These are phyloP conservation scores for Marsdenia floribunda DNA, from an alignment of 257 asterid species.

Conservation along the genomic window DNA sequence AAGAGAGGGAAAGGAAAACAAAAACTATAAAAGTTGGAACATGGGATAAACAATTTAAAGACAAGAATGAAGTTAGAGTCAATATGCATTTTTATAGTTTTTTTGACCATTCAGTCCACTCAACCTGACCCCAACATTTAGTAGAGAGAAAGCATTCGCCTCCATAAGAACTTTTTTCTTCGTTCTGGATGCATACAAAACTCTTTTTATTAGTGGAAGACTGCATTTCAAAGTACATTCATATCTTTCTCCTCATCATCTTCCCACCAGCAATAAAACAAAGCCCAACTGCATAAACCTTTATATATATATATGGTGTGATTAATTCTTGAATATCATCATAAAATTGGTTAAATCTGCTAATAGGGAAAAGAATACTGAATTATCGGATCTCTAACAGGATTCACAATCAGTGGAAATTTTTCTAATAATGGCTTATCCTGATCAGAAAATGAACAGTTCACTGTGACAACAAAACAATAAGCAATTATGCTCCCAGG, in stretches of 20 bases:
- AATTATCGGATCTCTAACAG: neutral
- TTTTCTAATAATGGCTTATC: constrained; percentile 1
- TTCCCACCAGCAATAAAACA: constrained; percentile 48
- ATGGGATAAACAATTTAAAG: constrained; percentile 36
- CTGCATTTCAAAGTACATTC: constrained; percentile 58
- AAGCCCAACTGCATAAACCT: constrained; percentile 3
- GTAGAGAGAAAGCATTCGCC: constrained; percentile 44
- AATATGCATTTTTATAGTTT: constrained; percentile 49
- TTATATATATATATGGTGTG: constrained; percentile 9
- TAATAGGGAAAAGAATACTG: neutral
- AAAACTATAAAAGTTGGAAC: constrained; percentile 27
- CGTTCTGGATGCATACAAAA: constrained; percentile 38
- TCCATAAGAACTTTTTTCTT: constrained; percentile 29
- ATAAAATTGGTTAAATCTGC: neutral
- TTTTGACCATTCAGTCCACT: constrained; percentile 68
- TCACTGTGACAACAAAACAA: neutral
- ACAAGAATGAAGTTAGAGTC: constrained; percentile 78
- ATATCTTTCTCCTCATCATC: constrained; percentile 36
- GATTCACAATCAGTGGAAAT: neutral
- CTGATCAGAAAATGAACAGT: neutral
- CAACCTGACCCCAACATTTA: constrained; percentile 38
- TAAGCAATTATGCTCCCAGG: neutral
- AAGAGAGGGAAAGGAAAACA: constrained; percentile 22
- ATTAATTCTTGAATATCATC: constrained; percentile 6
- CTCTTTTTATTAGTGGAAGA: constrained; percentile 57